A percentile compares a stretch with the other conserved stretches of the same genome.
phyloP scores from a whole-genome alignment of 2,329 filamentous ascomycete genomes.

The Tolypocladium sp. region DNA sequence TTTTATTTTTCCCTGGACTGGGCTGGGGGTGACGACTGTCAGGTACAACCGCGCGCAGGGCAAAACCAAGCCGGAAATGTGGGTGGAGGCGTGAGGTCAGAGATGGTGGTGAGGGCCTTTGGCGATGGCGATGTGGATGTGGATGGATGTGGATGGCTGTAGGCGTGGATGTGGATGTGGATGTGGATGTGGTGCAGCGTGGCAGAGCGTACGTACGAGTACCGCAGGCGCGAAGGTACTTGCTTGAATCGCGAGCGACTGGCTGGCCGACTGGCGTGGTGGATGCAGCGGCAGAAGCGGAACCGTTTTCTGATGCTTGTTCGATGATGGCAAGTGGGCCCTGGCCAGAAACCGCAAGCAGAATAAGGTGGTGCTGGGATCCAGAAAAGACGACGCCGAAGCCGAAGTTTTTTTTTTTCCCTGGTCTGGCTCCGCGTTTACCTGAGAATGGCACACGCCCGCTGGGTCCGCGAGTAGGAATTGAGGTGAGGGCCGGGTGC shows the following conservation, averaged over 20 bases:
- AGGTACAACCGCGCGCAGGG: constrained; percentile 11
- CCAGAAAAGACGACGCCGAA: constrained; percentile 8
- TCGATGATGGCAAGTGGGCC: constrained; percentile 13
- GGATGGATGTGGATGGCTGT: neutral
- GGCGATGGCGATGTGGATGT: neutral
- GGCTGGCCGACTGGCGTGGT: neutral
- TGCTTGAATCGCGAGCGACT: constrained; percentile 2
- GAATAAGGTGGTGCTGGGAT: constrained; percentile 11
- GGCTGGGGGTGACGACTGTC: constrained; percentile 9
- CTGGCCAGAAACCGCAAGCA: constrained; percentile 14
- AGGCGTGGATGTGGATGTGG: neutral
- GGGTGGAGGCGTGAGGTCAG: constrained; percentile 11
- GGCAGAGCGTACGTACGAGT: neutral
- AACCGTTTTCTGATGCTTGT: constrained; percentile 12
- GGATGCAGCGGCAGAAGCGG: constrained; percentile 9
- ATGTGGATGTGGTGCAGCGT: neutral
- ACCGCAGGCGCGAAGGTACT: constrained; percentile 1
- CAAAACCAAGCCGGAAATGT: constrained; percentile 15
- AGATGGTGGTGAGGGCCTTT: neutral
- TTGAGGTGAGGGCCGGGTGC: constrained; percentile 10
- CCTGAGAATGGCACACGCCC: constrained; percentile 3
- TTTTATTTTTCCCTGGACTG: constrained; percentile 19
- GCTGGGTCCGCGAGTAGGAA: constrained; percentile 3
- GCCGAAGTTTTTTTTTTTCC: constrained; percentile 5
- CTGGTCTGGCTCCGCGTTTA: constrained; percentile 8